Conservation (phyloP, 805 yeast genomes). For the Pichia scutulata region DNA sequence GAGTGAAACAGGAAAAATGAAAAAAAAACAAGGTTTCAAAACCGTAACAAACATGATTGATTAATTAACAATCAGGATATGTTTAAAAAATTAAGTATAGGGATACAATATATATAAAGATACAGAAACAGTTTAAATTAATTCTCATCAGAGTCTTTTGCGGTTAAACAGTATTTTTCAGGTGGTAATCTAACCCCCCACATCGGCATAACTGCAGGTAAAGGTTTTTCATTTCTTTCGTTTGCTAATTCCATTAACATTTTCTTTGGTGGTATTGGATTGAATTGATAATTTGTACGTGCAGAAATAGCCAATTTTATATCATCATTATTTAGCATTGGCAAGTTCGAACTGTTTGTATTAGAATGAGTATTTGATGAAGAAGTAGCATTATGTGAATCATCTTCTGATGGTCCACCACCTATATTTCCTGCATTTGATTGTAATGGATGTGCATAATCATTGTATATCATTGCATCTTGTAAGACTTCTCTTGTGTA, state of each 20-base stretch:
- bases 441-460: constrained; percentile 53
- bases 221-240: constrained; percentile 80
- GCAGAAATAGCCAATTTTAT: constrained; percentile 89
- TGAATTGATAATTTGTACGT: constrained; percentile 90
- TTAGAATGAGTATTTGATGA: neutral
- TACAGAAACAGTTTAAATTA: neutral
- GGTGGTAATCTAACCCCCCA: constrained; percentile 96
- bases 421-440: constrained; percentile 34
- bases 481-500: constrained; percentile 81
- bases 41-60: neutral
- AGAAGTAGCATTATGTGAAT: neutral
- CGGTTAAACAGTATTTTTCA: constrained; percentile 91
- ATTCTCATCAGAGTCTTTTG: constrained; percentile 42
- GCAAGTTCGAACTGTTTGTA: constrained; percentile 14
- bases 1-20: too few species aligned
- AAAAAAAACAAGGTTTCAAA: too few species aligned
- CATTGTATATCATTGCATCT: constrained; percentile 85
- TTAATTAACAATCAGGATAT: too few species aligned
- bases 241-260: constrained; percentile 82
- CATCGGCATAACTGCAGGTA: constrained; percentile 85
- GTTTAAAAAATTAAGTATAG: too few species aligned
- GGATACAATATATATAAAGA: neutral
- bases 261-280: constrained; percentile 93
- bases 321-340: constrained; percentile 70
- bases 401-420: constrained; percentile 1